Conservation (phyloP, 352 stramenopile species). For the Phytophthora kernoviae region DNA sequence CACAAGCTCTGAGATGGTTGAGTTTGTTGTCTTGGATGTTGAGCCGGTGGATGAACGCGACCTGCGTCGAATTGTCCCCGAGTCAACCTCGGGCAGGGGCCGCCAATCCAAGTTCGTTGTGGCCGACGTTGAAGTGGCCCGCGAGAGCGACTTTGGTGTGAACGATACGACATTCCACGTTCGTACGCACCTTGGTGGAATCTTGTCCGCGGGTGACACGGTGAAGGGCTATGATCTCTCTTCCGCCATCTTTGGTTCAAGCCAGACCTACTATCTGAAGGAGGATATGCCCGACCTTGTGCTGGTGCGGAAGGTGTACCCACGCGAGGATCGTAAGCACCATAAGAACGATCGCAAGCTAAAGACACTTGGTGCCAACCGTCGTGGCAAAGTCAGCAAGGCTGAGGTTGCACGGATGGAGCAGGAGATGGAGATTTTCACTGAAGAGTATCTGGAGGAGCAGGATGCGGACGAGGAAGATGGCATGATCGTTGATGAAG, state of each 20-base stretch:
- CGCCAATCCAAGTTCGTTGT: slow-evolving; percentile 43
- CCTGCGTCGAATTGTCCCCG: slow-evolving; percentile 20
- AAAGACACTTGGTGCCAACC: slow-evolving; percentile 50
- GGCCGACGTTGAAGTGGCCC: slow-evolving; percentile 73
- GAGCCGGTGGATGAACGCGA: slow-evolving; percentile 48
- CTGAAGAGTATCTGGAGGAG: slow-evolving; percentile 66
- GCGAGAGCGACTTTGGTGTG: slow-evolving; percentile 74
- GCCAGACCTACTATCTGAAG: slow-evolving; percentile 48
- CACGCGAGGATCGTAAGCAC: slow-evolving; percentile 50
- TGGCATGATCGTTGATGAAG: slow-evolving; percentile 23
- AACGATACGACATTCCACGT: slow-evolving; percentile 81
- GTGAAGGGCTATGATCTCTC: slow-evolving; percentile 81
- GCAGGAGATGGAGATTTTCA: slow-evolving; percentile 65
- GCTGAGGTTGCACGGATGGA: slow-evolving; percentile 51
- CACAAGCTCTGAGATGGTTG: slow-evolving; percentile 60
- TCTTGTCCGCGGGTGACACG: slow-evolving; percentile 64
- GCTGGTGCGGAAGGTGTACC: slow-evolving; percentile 75
- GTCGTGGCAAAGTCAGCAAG: slow-evolving; percentile 53
- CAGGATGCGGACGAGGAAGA: slow-evolving; percentile 42
- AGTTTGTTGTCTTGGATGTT: slow-evolving; percentile 78
- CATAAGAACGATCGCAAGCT: slow-evolving; percentile 40
- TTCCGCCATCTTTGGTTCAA: slow-evolving; percentile 54
- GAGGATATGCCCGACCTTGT: slow-evolving; percentile 75
- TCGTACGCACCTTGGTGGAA: slow-evolving; percentile 61
- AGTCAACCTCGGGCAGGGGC: slow-evolving; percentile 7